Evolutionary conservation across 495 filamentous ascomycete species (phyloP), one percentile per base, ranked within the genome.

Genomic region (Sporormia fimetaria): DNA sequence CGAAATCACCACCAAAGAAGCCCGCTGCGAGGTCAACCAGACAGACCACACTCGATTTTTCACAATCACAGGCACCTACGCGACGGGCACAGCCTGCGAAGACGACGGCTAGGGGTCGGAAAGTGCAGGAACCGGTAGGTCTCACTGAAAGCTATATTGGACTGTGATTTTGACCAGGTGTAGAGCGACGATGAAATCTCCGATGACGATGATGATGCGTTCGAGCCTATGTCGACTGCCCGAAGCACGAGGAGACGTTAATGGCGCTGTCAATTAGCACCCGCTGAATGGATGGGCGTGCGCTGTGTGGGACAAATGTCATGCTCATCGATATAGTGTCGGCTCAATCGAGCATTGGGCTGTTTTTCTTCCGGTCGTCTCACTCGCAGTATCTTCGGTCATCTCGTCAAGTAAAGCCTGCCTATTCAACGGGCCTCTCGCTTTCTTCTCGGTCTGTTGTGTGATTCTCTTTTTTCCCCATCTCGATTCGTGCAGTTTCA

Each of bases 21-120:
- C 51, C 66, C n/a, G 49, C 65, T 4, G 42, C 66, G 14, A 54
- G 50, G 30, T 41, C 54, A 34, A 53, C 64, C 32, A 60, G 68
- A 31, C 87, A 96, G 59, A 73, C 81, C 2, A 87, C 67, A 9
- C 62, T 94, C 12, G 78, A 71, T 54, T 94, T 94, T 55, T 73
- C 74, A 6, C 31, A 48, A 28, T 21, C 49, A 11, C 70, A 73
- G 23, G 61, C 69, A 1, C 73, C 78, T 10, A 40, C 52, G 14
- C 55, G 49, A 42, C 40, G 42, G 26, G 36, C 37, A 36, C 49
- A 46, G 24, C 68, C 66, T 32, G 61, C 67, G 6, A 63, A 65
- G 42, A 59, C 67, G 8, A 63, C 66, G 42, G 59, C 53, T 18
- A 46, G 48, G 4, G 52, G 55, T 6, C 55, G 40, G 27, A 51